These are phyloP conservation scores for Aeschynomene evenia DNA, from an alignment of 306 rosid species.

Conservation along the genomic window DNA sequence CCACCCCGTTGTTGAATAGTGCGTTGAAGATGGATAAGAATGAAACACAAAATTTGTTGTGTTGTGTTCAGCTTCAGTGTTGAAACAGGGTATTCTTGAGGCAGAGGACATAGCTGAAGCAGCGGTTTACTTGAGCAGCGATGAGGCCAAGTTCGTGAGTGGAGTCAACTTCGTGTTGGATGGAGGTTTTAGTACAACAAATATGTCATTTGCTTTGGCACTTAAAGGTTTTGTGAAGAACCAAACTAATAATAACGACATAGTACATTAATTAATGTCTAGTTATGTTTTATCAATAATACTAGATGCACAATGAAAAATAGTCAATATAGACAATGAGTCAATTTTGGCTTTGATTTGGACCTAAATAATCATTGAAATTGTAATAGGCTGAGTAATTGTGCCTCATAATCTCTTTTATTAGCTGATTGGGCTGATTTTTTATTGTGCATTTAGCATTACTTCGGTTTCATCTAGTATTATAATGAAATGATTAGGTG, in stretches of 20 bases:
- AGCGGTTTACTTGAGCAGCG: conserved; percentile 37
- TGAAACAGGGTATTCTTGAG: conserved; percentile 21
- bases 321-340: too few species aligned
- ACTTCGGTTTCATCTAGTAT: too few species aligned
- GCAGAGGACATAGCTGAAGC: conserved; percentile 40
- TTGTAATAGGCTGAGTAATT: too few species aligned
- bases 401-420: too few species aligned
- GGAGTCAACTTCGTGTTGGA: conserved; percentile 41
- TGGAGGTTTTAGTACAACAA: conserved; percentile 41
- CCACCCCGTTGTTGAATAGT: conserved; percentile 48
- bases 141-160: conserved; percentile 36
- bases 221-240: background rate
- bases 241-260: background rate
- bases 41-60: background rate
- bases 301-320: too few species aligned
- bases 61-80: background rate
- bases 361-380: too few species aligned
- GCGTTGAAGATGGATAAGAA: conserved; percentile 30
- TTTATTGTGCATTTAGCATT: too few species aligned
- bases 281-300: too few species aligned
- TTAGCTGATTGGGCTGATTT: too few species aligned
- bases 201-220: conserved; percentile 13
- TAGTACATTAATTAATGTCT: background rate
- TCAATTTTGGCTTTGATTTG: too few species aligned
- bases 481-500: too few species aligned